phyloP scores from a whole-genome alignment of 2,329 filamentous ascomycete species.

The Fusarium sp. region DNA sequence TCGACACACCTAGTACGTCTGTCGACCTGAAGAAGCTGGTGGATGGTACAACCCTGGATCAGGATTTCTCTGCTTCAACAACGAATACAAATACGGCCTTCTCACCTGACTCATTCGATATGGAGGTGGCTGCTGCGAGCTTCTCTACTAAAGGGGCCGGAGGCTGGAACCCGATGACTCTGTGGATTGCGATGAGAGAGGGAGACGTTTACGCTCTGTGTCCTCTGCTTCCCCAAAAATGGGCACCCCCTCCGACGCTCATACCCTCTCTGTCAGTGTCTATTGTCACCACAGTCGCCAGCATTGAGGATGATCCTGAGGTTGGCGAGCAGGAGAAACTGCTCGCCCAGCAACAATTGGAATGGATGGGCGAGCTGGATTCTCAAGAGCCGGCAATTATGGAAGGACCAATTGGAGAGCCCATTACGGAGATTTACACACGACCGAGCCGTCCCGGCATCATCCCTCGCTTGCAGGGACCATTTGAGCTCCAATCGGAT shows the following conservation, averaged over 20 bases:
- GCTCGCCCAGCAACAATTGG: conserved; percentile 71
- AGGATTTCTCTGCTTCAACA: conserved; percentile 83
- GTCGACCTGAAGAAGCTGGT: conserved; percentile 91
- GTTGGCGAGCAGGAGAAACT: conserved; percentile 65
- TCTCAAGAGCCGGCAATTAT: conserved; percentile 69
- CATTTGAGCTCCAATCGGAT: conserved; percentile 68
- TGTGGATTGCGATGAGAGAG: conserved; percentile 95
- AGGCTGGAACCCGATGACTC: conserved; percentile 94
- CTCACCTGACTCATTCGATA: conserved; percentile 89
- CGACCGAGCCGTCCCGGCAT: conserved; percentile 68
- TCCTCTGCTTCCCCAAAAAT: conserved; percentile 86
- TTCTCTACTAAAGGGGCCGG: conserved; percentile 77
- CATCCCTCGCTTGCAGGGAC: conserved; percentile 71
- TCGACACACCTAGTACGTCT: conserved; percentile 83
- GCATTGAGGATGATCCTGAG: conserved; percentile 69
- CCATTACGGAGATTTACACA: conserved; percentile 65
- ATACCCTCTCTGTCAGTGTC: conserved; percentile 86
- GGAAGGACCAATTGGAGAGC: conserved; percentile 62
- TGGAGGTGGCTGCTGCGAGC: conserved; percentile 90
- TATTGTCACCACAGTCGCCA: conserved; percentile 78
- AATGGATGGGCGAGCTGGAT: conserved; percentile 76
- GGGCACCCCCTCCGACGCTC: conserved; percentile 80
- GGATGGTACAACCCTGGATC: conserved; percentile 82
- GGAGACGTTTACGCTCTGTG: conserved; percentile 95
- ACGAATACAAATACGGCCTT: conserved; percentile 83